These are phyloP conservation scores for Populus nigra DNA, from an alignment of 345 rosid species.

Conservation along the genomic window DNA sequence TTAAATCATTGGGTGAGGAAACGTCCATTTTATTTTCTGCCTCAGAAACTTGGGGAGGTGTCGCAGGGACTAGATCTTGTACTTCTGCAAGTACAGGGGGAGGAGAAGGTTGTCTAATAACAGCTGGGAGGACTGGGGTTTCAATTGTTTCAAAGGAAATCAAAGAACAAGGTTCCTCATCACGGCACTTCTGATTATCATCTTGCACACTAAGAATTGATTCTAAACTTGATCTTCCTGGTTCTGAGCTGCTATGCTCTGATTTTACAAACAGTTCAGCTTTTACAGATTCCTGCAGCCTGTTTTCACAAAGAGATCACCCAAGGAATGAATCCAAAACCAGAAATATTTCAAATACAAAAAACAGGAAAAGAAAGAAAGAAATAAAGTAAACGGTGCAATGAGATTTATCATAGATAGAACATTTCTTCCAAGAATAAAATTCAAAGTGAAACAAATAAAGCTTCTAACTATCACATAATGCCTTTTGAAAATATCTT, in stretches of 20 bases:
- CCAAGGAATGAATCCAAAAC: constrained; percentile 12
- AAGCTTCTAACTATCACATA: not conserved
- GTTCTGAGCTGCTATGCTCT: constrained; percentile 31
- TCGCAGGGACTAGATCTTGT: constrained; percentile 62
- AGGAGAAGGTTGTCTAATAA: constrained; percentile 90
- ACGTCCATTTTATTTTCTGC: constrained; percentile 45
- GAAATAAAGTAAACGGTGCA: not conserved
- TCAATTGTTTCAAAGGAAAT: constrained; percentile 86
- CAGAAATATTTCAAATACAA: constrained; percentile 1
- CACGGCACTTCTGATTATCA: constrained; percentile 32
- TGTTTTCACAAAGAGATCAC: constrained; percentile 32
- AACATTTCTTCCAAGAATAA: not conserved
- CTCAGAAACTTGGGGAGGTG: constrained; percentile 48
- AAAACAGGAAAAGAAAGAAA: not conserved
- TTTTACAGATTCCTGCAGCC: constrained; percentile 33
- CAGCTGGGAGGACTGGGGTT: constrained; percentile 34
- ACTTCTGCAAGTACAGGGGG: constrained; percentile 93
- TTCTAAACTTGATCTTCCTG: constrained; percentile 42
- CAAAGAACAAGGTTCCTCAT: constrained; percentile 66
- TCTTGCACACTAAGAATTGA: constrained; percentile 28
- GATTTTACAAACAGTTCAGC: constrained; percentile 4
- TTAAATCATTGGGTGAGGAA: constrained; percentile 48
- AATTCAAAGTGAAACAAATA: not conserved
- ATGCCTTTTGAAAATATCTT: constrained; percentile 13
- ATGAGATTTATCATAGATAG: not conserved